phyloP scores from a whole-genome alignment of 352 stramenopile species.

The Blastocystis sp. region DNA sequence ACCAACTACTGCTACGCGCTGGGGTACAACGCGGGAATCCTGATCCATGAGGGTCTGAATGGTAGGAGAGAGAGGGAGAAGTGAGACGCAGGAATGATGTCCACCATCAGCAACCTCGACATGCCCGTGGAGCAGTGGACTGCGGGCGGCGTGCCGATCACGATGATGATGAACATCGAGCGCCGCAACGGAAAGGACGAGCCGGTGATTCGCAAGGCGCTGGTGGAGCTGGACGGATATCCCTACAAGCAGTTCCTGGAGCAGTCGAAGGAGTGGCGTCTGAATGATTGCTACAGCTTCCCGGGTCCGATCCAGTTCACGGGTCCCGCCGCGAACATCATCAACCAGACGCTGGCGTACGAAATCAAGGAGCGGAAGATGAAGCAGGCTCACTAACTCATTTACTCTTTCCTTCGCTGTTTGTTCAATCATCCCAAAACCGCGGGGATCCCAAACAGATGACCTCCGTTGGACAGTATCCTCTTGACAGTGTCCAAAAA shows the following conservation, averaged over 20 bases:
- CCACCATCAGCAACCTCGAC: constrained; percentile 51
- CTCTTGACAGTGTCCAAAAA: too few species aligned
- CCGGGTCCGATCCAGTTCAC: constrained; percentile 64
- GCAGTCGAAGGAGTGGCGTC: constrained; percentile 61
- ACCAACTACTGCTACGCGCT: constrained; percentile 64
- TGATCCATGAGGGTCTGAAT: constrained; percentile 61
- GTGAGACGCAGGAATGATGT: too few species aligned
- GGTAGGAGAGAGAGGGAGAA: too few species aligned
- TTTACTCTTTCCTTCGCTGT: constrained; percentile 13
- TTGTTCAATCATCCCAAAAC: too few species aligned
- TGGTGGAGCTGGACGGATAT: constrained; percentile 62
- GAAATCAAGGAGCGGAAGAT: background rate
- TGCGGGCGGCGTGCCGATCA: constrained; percentile 62
- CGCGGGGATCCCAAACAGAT: too few species aligned
- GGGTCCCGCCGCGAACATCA: constrained; percentile 58
- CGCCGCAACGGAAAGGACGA: constrained; percentile 62
- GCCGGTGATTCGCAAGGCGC: constrained; percentile 63
- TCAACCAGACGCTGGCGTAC: constrained; percentile 39
- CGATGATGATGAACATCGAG: constrained; percentile 66
- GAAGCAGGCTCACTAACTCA: background rate
- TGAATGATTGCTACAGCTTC: constrained; percentile 62
- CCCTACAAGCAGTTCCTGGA: constrained; percentile 61
- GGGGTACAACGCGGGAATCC: constrained; percentile 60
- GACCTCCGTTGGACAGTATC: too few species aligned
- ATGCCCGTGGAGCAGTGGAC: constrained; percentile 61